Base-by-base conservation (phyloP, 108 stramenopile genomes). In the Stephanodiscus triporus region DNA sequence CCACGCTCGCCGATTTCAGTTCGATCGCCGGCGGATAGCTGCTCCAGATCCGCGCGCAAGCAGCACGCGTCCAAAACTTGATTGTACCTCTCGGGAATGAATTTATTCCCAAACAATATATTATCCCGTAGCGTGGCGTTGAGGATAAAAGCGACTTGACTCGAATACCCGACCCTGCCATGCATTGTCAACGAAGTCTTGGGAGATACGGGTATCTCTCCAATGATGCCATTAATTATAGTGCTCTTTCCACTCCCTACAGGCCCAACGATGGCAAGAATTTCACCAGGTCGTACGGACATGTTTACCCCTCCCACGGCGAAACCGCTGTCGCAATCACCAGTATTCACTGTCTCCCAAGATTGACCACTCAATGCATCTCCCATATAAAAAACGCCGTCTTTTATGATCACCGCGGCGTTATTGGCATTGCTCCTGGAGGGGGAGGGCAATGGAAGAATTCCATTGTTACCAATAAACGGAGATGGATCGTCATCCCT, bases 101-200 rank as follows among this genome's bases (percentile, higher is more conserved):
- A 93, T 6, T 67, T 59, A 24, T 70, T 60, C 19, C 99, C 99
- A 75, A 98, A 98, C 45, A 98, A 64, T 34, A 99, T 96, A 80
- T 99, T 99, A 7, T 98, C 98, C 5, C 94, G 82, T 10, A 99
- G 22, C 7, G 96, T 95, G 14, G 84, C 75, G 75, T 99, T 99
- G 23, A 96, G 78, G 56, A 99, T 97, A 70, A 97, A 99, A 8
- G 97, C 85, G 29, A 80, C 89, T 71, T 99, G 97, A 36, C 86
- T 85, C 6, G 91, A 95, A 84, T 97, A 99, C 3, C 93, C 91
- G n/a, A 96, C 53, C 17, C 68, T 72, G 9, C 90, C 94, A 1
- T 79, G 66, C 7, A 65, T 65, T 64, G 63, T 29, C 10, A 79
- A 61, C 23, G 10, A 57, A 6, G 73, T 68, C 32, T 29, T 23